Evolutionary conservation across 768 basidiomycete genomes (phyloP), one percentile per base, ranked within the genome.

Genomic region (Paxillus involutus): DNA sequence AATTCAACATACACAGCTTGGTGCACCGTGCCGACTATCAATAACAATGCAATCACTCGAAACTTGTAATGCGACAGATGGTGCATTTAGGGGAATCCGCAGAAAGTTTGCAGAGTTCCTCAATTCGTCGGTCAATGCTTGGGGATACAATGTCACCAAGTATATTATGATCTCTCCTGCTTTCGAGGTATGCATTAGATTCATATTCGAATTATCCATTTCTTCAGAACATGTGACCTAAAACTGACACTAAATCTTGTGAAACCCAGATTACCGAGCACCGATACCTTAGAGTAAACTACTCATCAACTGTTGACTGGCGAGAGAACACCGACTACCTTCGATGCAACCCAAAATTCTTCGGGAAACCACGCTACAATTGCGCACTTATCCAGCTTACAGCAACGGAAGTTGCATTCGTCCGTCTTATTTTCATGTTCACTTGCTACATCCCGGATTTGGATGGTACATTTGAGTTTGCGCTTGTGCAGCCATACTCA

Each of bases 291-390:
- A 65, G 58, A 44, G 51, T 71, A 14, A 55, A 63, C 24, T 74
- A 70, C 56, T 60, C 55, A 13, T 71, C 63, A 0, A 48, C 35
- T 1, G 51, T 68, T 10, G 59, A 70, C 55, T 75, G 72, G 73
- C 29, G 46, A 9, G 26, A 58, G 19, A 53, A 52, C 4, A 63
- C 58, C 1, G 66, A 76, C 49, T 58, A 67, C 30, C 58, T 76
- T 1, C 53, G 56, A 3, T 71, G 63, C 56, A 73, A 65, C 48
- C 69, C 71, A 8, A 45, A 42, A 0, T 76, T 75, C 53, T 59
- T 63, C 39, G 37, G 55, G 0, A 21, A 41, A 2, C 64, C 63
- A 9, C 61, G 59, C 0, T 73, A 65, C 30, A 60, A 73, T 39
- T 67, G 41, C 46, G 66, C 71, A 3, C 49, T 76, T 39, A 59